Evolutionary conservation across 2,329 filamentous ascomycete genomes (phyloP), one percentile per base, ranked within the genome.

Genomic region (Knufia fluminis): DNA sequence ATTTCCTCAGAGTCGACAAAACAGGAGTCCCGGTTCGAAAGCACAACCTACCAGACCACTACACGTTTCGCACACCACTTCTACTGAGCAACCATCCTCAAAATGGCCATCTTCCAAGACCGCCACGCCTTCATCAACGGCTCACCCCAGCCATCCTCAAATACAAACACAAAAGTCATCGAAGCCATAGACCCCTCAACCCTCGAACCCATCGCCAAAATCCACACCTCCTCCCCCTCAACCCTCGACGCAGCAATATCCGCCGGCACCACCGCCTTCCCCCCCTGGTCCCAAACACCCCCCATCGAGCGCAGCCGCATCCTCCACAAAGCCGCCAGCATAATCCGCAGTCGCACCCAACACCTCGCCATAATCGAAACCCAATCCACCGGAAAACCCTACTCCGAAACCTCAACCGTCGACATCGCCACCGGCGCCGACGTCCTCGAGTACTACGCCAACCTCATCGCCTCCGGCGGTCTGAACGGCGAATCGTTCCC

Each of bases 401-500:
- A 78, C 67, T 84, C 83, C 2, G 88, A 94, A 68, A 94, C 89
- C 2, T 86, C 83, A 47, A 81, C 83, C 0, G 86, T 94, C 23
- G 89, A 95, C 63, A 75, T 94, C 19, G 77, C 83, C 36, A 92
- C 87, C 0, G 87, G 88, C 42, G 85, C 85, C 20, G 88, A 94
- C 65, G 86, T 90, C 24, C 75, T 94, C 52, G 87, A 92, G 65
- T 94, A 89, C 71, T 94, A 86, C 66, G 87, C 86, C 52, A 85
- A 86, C 61, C 71, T 89, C 48, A 79, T 91, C 39, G 86, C 82
- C 20, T 80, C 82, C 36, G 86, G 86, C 48, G 84, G 87, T 17
- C 70, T 91, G 54, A 89, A 91, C 60, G 87, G 87, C 51, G 86
- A 91, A 66, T 84, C 85, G 17, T 82, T 82, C 42, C 79, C 82